Conservation (phyloP, 352 stramenopile genomes). For the Phytophthora colocasiae region DNA sequence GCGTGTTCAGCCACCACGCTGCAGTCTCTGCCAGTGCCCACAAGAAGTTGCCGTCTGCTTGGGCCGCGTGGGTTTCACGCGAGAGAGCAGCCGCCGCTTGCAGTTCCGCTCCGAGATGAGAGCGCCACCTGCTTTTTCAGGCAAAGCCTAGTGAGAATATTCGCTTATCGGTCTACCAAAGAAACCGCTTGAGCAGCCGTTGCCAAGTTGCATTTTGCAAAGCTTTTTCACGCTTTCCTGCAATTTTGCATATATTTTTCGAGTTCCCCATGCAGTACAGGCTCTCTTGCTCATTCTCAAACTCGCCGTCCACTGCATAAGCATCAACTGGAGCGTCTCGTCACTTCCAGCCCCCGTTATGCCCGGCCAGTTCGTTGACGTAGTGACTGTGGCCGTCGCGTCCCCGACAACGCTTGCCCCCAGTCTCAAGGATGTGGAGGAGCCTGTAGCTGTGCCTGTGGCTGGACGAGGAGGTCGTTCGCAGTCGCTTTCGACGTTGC, state of each 20-base stretch:
- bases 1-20: slow-evolving; percentile 6
- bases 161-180: slow-evolving; percentile 13
- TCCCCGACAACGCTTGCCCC: slow-evolving; percentile 35
- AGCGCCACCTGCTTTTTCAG: slow-evolving; percentile 31
- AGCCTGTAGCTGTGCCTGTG: slow-evolving; percentile 27
- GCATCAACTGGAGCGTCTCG: slow-evolving; percentile 6
- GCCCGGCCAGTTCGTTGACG: slow-evolving; percentile 36
- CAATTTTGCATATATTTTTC: slow-evolving; percentile 34
- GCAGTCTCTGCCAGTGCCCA: slow-evolving; percentile 22
- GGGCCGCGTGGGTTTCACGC: slow-evolving; percentile 18
- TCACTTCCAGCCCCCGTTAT: slow-evolving; percentile 26
- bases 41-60: slow-evolving; percentile 27
- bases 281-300: slow-evolving; percentile 38
- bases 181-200: slow-evolving; percentile 38
- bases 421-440: slow-evolving; percentile 30
- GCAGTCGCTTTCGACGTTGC: slow-evolving; percentile 48
- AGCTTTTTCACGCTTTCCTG: slow-evolving; percentile 29
- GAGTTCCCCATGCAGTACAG: slow-evolving; percentile 11
- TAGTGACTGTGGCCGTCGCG: slow-evolving; percentile 27
- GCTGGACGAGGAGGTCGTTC: slow-evolving; percentile 45
- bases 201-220: slow-evolving; percentile 15
- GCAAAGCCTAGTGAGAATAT: slow-evolving; percentile 36
- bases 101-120: slow-evolving; percentile 21
- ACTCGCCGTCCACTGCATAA: slow-evolving; percentile 22
- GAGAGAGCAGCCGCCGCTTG: slow-evolving; percentile 33